Conservation (phyloP, 2,329 filamentous ascomycete species). For the Aspergillus sp. region DNA sequence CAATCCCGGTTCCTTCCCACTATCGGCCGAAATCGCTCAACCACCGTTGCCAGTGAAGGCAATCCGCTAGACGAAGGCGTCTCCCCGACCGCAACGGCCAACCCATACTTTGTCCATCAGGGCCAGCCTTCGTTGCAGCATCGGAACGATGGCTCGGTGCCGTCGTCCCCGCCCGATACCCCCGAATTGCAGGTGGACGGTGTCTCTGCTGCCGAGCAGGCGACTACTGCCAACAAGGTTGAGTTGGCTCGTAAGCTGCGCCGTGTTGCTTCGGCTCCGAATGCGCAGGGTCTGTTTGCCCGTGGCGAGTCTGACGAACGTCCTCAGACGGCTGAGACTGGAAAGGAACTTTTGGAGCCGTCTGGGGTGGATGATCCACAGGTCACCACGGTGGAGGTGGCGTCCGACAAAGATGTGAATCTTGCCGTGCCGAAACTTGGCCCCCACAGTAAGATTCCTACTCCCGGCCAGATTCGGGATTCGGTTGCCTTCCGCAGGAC, state of each 20-base stretch:
- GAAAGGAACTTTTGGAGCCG: constrained; percentile 72
- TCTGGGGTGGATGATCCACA: constrained; percentile 54
- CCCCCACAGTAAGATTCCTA: constrained; percentile 64
- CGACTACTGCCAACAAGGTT: constrained; percentile 81
- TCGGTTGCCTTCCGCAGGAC: constrained; percentile 82
- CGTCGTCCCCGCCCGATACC: constrained; percentile 88
- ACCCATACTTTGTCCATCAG: constrained; percentile 97
- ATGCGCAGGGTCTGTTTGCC: constrained; percentile 88
- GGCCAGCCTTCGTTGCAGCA: constrained; percentile 90
- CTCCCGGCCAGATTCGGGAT: constrained; percentile 65
- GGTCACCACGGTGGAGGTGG: constrained; percentile 56
- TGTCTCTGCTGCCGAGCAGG: constrained; percentile 65
- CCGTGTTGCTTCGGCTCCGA: constrained; percentile 92
- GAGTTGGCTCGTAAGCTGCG: constrained; percentile 90
- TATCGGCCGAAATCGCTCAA: constrained; percentile 82
- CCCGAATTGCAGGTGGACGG: constrained; percentile 74
- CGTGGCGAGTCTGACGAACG: constrained; percentile 62
- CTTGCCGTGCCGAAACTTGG: constrained; percentile 37
- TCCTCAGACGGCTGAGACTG: constrained; percentile 81
- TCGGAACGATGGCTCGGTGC: constrained; percentile 90
- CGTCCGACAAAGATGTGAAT: constrained; percentile 28
- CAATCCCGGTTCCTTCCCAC: constrained; percentile 87
- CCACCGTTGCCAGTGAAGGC: constrained; percentile 89
- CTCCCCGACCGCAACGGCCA: constrained; percentile 90
- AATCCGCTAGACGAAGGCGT: constrained; percentile 84